phyloP scores from a whole-genome alignment of 2,329 filamentous ascomycete species.

The Sphaerulina musiva region DNA sequence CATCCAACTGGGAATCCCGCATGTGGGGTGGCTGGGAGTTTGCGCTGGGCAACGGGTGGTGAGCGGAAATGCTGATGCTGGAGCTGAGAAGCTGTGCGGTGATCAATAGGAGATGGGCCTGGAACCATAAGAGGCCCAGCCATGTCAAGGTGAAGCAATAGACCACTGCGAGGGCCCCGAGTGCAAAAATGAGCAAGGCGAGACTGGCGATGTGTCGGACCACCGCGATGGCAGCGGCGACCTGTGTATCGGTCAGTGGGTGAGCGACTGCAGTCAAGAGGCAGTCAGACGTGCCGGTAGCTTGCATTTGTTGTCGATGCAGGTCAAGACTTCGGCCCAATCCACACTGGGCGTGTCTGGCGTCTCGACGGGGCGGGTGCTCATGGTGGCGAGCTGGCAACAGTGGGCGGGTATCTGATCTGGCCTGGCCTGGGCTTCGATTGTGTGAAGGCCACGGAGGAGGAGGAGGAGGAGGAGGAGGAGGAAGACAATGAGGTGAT shows the following conservation, averaged over 20 bases:
- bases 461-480: too few relatives aligned
- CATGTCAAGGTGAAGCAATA: constrained; percentile 15
- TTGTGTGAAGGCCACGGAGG: not conserved
- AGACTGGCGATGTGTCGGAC: constrained; percentile 9
- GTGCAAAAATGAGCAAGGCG: constrained; percentile 12
- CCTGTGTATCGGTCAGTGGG: constrained; percentile 6
- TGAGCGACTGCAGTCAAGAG: not conserved
- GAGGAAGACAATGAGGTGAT: too few relatives aligned
- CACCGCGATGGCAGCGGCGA: constrained; percentile 10
- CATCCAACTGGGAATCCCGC: not conserved
- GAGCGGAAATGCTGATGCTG: not conserved
- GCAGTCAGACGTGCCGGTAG: constrained; percentile 4
- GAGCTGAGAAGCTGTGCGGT: not conserved
- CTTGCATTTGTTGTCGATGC: not conserved
- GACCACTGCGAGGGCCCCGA: constrained; percentile 6
- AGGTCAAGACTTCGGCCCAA: not conserved
- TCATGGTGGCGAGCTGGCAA: not conserved
- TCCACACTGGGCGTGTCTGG: not conserved
- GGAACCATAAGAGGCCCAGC: constrained; percentile 15
- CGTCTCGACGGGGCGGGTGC: not conserved
- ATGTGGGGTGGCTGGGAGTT: not conserved
- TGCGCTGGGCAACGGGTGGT: not conserved
- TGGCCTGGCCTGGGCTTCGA: too few relatives aligned
- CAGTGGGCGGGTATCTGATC: not conserved
- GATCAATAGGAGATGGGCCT: constrained; percentile 7